Base-by-base conservation (phyloP, 805 yeast species). In the Nakazawaea holstii region DNA sequence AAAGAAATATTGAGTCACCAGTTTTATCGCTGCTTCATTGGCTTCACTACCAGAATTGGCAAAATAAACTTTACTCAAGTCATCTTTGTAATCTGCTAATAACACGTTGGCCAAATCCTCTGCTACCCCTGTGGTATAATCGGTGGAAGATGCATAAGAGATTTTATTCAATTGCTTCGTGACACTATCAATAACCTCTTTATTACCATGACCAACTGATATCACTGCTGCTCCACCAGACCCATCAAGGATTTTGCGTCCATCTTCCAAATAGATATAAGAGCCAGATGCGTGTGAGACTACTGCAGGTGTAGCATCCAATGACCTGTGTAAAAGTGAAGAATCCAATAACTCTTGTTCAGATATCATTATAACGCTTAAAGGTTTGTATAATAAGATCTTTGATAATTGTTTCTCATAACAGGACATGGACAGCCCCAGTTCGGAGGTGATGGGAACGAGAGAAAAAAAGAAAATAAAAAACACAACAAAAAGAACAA, bases 1-100 rank as follows among this genome's bases (percentile, higher is more conserved):
- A 20, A 48, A 40, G 32, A 43, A 53, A 31, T 56, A 55, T 45
- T 61, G 66, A 8, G 58, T 40, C 7, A 64, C 66, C 61, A 63
- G 52, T 43, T 64, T 64, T 53, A 62, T 45, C 2, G 67, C 61
- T 4, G 69, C 68, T 51, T 69, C 73, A 30, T 68, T 67, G 4
- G 72, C 69, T 24, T 64, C 68, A 14, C 62, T 58, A 28, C 62
- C 62, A 3, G 60, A 55, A 31, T 48, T 49, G 3, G 48, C 49
- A 32, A 56, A 51, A 29, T 45, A 48, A 8, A 48, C 59, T 31
- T 48, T 51, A n/a, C 46, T 38, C n/a, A 54, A 46, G 13, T 41
- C 39, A 3, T 38, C 45, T 10, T 29, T 44, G 31, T 52, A 44
- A 7, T 41, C 37, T n/a, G 37, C 46, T 3, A 54, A 33, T 28